A percentile compares a stretch with the other conserved stretches of the same genome.
These are phyloP conservation scores for Pulveroboletus sp. DNA, from an alignment of 768 basidiomycete species.

Conservation along the genomic window DNA sequence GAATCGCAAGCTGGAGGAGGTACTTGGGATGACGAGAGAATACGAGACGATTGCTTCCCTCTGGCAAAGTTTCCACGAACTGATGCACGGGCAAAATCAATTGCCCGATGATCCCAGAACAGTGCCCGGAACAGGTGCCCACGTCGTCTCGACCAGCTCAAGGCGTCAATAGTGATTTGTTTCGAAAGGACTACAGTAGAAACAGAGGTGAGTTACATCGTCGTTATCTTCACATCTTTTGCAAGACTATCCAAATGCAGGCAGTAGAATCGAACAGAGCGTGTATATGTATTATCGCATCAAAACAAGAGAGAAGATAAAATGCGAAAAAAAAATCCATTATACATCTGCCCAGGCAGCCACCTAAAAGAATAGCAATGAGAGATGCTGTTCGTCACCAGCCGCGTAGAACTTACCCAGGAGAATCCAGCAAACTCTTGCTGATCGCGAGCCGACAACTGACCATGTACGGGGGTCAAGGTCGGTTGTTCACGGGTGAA, in stretches of 20 bases:
- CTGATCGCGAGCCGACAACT: slow-evolving; percentile 86
- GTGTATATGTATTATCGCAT: slow-evolving; percentile 32
- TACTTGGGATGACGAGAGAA: slow-evolving; percentile 88
- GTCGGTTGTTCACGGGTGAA: slow-evolving; percentile 97
- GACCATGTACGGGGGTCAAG: slow-evolving; percentile 94
- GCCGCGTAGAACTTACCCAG: slow-evolving; percentile 54
- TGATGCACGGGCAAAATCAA: slow-evolving; percentile 59
- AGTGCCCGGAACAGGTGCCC: slow-evolving; percentile 69
- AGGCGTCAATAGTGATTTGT: slow-evolving; percentile 21
- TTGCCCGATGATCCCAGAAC: slow-evolving; percentile 33
- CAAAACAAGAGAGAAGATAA: slow-evolving; percentile 30
- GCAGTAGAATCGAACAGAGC: slow-evolving; percentile 21
- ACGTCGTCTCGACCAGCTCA: slow-evolving; percentile 43
- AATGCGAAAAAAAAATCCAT: slow-evolving; percentile 26
- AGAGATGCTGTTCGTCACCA: neutral
- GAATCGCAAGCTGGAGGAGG: slow-evolving; percentile 91
- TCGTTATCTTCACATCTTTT: slow-evolving; percentile 22
- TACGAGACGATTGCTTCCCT: slow-evolving; percentile 85
- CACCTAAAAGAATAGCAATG: slow-evolving; percentile 13
- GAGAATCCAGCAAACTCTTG: slow-evolving; percentile 97
- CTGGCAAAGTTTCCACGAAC: slow-evolving; percentile 77
- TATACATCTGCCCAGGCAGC: slow-evolving; percentile 61
- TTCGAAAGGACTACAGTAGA: slow-evolving; percentile 3
- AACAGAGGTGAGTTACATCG: slow-evolving; percentile 19
- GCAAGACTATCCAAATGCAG: slow-evolving; percentile 40